Evolutionary conservation across 805 yeast species (phyloP), one percentile per base, ranked within the genome.

Genomic region (Hanseniaspora pseudoguilliermondii): DNA sequence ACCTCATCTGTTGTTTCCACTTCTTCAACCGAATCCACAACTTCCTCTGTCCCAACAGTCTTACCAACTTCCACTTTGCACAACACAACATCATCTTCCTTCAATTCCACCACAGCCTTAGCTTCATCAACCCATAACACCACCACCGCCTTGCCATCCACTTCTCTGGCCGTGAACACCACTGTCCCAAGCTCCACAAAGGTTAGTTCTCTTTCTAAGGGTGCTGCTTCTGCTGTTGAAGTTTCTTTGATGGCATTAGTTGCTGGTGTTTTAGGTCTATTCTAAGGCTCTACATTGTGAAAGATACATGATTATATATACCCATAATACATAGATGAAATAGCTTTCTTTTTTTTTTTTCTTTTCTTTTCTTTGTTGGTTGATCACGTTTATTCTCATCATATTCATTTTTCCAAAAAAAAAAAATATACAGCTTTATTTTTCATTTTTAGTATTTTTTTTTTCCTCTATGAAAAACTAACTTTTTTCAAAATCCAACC

Each of bases 41-140:
- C 61, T 35, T 55, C 63, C 32, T 38, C 57, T 41, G 20, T 59
- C 42, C 47, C 62, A 38, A 36, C 59, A n/a, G 27, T 59, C 18
- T 55, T 56, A 49, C 57, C 77, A 61, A 71, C 78, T 59, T 47
- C 76, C 42, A 70, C 79, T 46, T 79, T 83, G 57, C 66, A 80
- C 41, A 77, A 77, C 59, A 64, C 75, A 55, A 71, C 74, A 55
- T 23, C 74, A 55, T 23, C 47, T 7, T 20, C 47, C n/a, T 23
- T 35, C 80, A 84, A 73, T 35, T 83, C 64, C 63, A 64, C 41
- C 75, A 86, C 49, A 70, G 82, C 51, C 20, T 13, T 36, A 34
- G 11, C 36, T 29, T 73, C 79, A 40, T 86, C 95, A 76, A 70
- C 77, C 47, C 80, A 82, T 59, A 78, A 85, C 62, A 74, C 49